Evolutionary conservation across 805 yeast species (phyloP).

Genomic region (Vanderwaltozyma polyspora): DNA sequence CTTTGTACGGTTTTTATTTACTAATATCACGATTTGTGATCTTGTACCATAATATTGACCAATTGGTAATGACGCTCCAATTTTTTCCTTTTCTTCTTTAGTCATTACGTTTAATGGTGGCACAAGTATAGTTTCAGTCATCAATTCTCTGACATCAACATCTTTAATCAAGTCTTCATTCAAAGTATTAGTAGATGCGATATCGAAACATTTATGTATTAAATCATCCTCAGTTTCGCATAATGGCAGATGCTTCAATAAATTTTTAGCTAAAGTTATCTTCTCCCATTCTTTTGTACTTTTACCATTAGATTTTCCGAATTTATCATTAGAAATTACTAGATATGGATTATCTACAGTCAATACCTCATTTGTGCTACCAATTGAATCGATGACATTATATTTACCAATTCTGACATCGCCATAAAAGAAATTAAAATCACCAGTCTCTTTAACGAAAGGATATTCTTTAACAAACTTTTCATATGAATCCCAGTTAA

Average conservation of each 20-base stretch:
- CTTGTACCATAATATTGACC: conserved; percentile 75
- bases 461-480: conserved; percentile 15
- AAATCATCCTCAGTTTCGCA: conserved; percentile 30
- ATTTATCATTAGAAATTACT: conserved; percentile 26
- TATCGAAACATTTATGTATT: conserved; percentile 34
- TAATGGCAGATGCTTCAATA: conserved; percentile 25
- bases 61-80: conserved; percentile 25
- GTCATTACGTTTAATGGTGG: conserved; percentile 46
- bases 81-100: conserved; percentile 20
- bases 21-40: conserved; percentile 67
- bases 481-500: conserved; percentile 20
- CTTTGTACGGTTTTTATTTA: conserved; percentile 36
- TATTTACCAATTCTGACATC: conserved; percentile 16
- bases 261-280: conserved; percentile 42
- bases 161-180: conserved; percentile 22
- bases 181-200: conserved; percentile 40
- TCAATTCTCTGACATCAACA: conserved; percentile 25
- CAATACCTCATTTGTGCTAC: conserved; percentile 23
- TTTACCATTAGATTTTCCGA: conserved; percentile 28
- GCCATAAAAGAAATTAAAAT: conserved; percentile 31
- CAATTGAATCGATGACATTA: conserved; percentile 20
- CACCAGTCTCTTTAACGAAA: conserved; percentile 15
- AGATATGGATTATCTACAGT: conserved; percentile 12
- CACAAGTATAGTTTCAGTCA: conserved; percentile 54
- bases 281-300: conserved; percentile 60